phyloP scores from a whole-genome alignment of 2,329 filamentous ascomycete species.

The Coleophoma eucalyptorum region DNA sequence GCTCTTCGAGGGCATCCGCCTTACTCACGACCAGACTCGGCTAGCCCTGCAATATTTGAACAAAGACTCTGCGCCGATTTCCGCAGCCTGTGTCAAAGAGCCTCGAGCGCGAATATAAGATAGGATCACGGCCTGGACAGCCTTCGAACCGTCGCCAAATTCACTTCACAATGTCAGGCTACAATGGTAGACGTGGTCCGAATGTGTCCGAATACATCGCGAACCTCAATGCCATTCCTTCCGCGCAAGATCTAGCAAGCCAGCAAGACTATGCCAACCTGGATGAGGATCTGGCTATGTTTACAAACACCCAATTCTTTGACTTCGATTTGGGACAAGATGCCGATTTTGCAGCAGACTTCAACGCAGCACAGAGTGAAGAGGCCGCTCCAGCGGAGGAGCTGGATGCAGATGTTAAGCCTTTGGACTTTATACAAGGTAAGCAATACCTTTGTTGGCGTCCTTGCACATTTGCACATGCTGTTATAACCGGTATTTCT shows the following conservation, averaged over 20 bases:
- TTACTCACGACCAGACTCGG: too few relatives aligned
- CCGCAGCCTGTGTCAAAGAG: not conserved
- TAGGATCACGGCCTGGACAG: not conserved
- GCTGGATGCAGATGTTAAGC: slow-evolving; percentile 34
- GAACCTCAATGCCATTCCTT: slow-evolving; percentile 71
- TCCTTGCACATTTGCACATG: not conserved
- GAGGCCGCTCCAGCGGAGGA: slow-evolving; percentile 2
- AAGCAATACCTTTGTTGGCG: not conserved
- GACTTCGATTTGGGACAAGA: slow-evolving; percentile 69
- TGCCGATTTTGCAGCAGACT: slow-evolving; percentile 44
- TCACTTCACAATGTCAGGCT: slow-evolving; percentile 59
- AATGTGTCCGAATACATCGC: slow-evolving; percentile 90
- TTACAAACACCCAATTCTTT: slow-evolving; percentile 80
- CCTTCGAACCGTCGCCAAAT: not conserved
- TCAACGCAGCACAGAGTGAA: slow-evolving; percentile 12
- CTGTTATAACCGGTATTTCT: not conserved
- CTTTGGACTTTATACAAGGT: slow-evolving; percentile 47
- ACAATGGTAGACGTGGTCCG: slow-evolving; percentile 72
- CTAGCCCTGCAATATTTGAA: too few relatives aligned
- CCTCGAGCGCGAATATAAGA: not conserved
- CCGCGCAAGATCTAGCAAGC: slow-evolving; percentile 56
- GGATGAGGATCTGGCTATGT: slow-evolving; percentile 71
- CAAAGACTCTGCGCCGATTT: not conserved
- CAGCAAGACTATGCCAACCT: slow-evolving; percentile 54
- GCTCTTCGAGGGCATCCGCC: too few relatives aligned